Evolutionary conservation across 768 basidiomycete species (phyloP).

Genomic region (Sarcomyxa edulis): DNA sequence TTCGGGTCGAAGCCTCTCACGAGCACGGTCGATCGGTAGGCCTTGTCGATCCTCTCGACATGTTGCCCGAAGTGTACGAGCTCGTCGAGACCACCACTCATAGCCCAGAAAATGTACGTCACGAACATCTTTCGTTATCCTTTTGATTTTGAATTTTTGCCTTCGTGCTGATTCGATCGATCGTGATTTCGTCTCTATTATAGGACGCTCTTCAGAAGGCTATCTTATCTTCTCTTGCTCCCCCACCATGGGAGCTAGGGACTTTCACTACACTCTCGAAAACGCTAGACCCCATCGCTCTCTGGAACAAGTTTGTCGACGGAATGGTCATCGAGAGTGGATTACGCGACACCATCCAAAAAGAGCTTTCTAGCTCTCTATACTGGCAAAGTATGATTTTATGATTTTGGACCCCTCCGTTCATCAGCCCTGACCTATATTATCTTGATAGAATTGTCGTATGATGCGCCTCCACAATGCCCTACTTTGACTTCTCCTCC

Average conservation of each 20-base stretch:
- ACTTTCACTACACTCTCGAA: slow-evolving; percentile 16
- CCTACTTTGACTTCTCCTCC: slow-evolving; percentile 35
- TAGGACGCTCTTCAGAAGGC: slow-evolving; percentile 20
- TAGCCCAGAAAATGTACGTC: slow-evolving; percentile 10
- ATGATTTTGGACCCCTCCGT: neutral
- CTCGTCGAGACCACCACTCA: slow-evolving; percentile 13
- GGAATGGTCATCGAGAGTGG: slow-evolving; percentile 26
- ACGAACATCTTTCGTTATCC: too few relatives aligned
- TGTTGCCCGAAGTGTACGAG: slow-evolving; percentile 40
- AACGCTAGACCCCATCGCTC: slow-evolving; percentile 26
- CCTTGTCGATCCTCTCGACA: slow-evolving; percentile 54
- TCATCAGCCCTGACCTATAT: slow-evolving; percentile 3
- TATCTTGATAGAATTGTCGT: slow-evolving; percentile 28
- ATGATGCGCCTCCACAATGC: slow-evolving; percentile 33
- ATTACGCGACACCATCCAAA: slow-evolving; percentile 26
- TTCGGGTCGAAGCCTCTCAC: slow-evolving; percentile 21
- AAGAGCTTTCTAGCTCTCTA: slow-evolving; percentile 38
- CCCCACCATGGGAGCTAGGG: slow-evolving; percentile 35
- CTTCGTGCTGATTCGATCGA: neutral
- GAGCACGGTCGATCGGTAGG: slow-evolving; percentile 37
- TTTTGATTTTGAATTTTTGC: neutral
- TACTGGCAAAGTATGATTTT: slow-evolving; percentile 36
- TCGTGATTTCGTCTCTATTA: too few relatives aligned
- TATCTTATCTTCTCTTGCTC: slow-evolving; percentile 25
- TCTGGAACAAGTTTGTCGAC: slow-evolving; percentile 41